A percentile compares a stretch with the other conserved stretches of the same genome.
Conservation (phyloP, 139 green algal species). For the Chlamydomonas sphaeroides region DNA sequence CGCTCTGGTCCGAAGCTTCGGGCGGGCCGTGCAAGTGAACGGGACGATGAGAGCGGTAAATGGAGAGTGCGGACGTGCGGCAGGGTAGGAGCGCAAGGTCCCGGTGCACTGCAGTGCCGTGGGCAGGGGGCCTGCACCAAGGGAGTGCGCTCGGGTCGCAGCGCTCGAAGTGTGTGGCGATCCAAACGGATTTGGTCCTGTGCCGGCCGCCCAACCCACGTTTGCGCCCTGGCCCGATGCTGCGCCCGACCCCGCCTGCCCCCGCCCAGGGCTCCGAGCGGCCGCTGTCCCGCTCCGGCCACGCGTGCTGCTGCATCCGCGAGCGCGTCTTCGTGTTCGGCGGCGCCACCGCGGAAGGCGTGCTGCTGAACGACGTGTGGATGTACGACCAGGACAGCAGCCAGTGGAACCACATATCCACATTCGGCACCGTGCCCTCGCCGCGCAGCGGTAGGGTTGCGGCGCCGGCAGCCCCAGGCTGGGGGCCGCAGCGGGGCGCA, state of each 20-base stretch:
- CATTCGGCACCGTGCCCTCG: conserved; percentile 55
- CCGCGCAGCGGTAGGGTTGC: conserved; percentile 54
- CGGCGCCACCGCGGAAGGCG: conserved; percentile 60
- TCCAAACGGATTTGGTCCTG: too few relatives aligned
- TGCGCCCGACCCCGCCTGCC: neutral
- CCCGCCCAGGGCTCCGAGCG: conserved; percentile 40
- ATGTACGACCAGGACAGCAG: conserved; percentile 70
- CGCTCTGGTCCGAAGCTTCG: too few relatives aligned
- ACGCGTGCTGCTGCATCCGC: conserved; percentile 62
- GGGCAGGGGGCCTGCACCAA: too few relatives aligned
- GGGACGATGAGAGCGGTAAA: too few relatives aligned
- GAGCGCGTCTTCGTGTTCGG: conserved; percentile 83
- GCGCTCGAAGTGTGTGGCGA: too few relatives aligned
- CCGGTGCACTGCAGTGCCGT: too few relatives aligned
- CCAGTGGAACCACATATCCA: conserved; percentile 66
- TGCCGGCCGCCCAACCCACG: neutral
- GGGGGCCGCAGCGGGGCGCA: too few relatives aligned
- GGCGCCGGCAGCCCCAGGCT: too few relatives aligned
- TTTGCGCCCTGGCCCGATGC: neutral
- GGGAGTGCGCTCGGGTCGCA: neutral
- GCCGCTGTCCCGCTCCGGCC: conserved; percentile 55
- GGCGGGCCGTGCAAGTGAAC: too few relatives aligned
- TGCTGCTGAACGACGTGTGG: conserved; percentile 80
- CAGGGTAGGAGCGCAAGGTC: too few relatives aligned
- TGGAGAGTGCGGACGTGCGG: too few relatives aligned